Conservation (phyloP, 495 filamentous ascomycete genomes). For the Penicillium crystallinum region DNA sequence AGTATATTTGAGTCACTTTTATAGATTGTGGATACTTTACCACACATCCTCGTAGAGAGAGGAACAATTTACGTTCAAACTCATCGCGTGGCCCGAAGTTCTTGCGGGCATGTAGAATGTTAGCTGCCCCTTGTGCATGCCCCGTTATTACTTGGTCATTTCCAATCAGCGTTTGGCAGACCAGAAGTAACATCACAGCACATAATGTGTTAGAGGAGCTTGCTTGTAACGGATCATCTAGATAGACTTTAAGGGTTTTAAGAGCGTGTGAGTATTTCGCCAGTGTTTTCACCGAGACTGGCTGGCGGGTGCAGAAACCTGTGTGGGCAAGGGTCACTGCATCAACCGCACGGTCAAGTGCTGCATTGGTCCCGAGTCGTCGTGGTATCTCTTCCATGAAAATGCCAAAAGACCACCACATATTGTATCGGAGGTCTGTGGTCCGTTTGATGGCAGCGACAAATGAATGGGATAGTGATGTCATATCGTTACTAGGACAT, state of each 20-base stretch:
- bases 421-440: constrained; percentile 39
- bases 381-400: constrained; percentile 35
- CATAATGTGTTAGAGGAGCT: constrained; percentile 36
- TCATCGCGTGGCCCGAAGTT: constrained; percentile 26
- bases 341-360: constrained; percentile 37
- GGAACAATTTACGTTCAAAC: constrained; percentile 35
- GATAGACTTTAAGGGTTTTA: constrained; percentile 24
- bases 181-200: constrained; percentile 39
- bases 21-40: constrained; percentile 18
- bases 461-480: constrained; percentile 23
- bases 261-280: constrained; percentile 37
- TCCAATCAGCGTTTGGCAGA: constrained; percentile 33
- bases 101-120: constrained; percentile 36
- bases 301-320: constrained; percentile 18
- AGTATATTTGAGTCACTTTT: not conserved
- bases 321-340: constrained; percentile 32
- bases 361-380: constrained; percentile 37
- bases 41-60: constrained; percentile 36
- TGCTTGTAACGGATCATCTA: constrained; percentile 37
- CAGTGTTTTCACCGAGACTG: constrained; percentile 18
- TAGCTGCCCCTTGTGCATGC: constrained; percentile 38
- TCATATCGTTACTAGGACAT: constrained; percentile 17
- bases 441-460: constrained; percentile 23
- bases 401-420: constrained; percentile 37
- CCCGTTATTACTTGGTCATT: constrained; percentile 17